Evolutionary conservation across 2,329 filamentous ascomycete genomes (phyloP).

Genomic region (Cladophialophora immunda): DNA sequence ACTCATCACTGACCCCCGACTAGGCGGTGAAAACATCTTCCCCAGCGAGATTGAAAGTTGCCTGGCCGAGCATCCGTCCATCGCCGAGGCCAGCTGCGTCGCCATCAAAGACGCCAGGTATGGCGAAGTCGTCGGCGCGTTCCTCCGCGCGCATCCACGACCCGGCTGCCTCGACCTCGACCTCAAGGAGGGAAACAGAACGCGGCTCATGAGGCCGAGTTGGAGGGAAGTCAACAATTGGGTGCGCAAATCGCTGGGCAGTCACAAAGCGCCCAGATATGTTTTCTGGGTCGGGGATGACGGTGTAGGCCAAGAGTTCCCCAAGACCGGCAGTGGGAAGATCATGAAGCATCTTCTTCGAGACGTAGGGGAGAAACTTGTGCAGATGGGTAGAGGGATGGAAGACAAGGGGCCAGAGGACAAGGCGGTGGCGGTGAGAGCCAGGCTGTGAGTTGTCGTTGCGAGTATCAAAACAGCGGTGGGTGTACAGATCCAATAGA

Average conservation of each 20-base stretch:
- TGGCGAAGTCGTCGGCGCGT: conserved; percentile 75
- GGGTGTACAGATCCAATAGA: not conserved
- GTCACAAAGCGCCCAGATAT: conserved; percentile 74
- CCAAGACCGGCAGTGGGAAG: conserved; percentile 76
- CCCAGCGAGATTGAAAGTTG: conserved; percentile 91
- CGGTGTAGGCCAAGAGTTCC: conserved; percentile 64
- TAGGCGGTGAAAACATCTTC: conserved; percentile 91
- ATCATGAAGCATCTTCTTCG: conserved; percentile 33
- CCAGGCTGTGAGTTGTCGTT: conserved; percentile 13
- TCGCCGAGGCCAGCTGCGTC: conserved; percentile 72
- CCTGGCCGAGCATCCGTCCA: conserved; percentile 72
- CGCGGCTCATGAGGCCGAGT: conserved; percentile 48
- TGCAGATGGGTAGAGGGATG: conserved; percentile 6
- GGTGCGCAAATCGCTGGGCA: conserved; percentile 68
- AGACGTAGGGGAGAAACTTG: conserved; percentile 22
- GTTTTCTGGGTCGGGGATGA: conserved; percentile 76
- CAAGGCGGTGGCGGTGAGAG: conserved; percentile 15
- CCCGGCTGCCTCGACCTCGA: conserved; percentile 47
- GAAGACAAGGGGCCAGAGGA: conserved; percentile 13
- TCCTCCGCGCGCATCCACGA: conserved; percentile 69
- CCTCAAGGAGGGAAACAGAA: conserved; percentile 12
- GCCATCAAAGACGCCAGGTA: conserved; percentile 74
- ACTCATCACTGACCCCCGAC: not conserved
- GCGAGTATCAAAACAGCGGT: not conserved
- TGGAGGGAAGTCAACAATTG: conserved; percentile 68